Conservation (phyloP, 192 early-diverging fungal species). For the Coemansia sp. region DNA sequence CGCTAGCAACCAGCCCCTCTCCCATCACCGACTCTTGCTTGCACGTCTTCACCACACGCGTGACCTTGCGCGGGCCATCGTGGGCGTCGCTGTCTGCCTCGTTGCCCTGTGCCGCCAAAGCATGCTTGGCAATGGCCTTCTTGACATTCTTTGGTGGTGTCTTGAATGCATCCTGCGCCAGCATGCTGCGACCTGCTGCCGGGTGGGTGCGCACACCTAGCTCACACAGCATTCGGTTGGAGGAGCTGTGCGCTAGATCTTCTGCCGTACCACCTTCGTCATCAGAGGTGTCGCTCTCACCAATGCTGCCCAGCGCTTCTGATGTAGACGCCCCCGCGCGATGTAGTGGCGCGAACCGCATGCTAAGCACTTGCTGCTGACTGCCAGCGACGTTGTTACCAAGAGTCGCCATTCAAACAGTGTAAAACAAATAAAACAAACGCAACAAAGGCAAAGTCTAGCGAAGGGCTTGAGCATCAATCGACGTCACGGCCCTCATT, state of each 20-base stretch:
- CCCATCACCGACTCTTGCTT: conserved; percentile 25
- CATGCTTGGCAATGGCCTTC: conserved; percentile 14
- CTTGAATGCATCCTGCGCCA: background rate
- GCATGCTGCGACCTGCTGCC: background rate
- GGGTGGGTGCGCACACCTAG: background rate
- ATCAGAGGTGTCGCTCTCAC: conserved; percentile 11
- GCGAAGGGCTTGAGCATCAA: background rate
- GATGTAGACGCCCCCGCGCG: background rate
- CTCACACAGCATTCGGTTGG: conserved; percentile 11
- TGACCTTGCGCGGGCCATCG: conserved; percentile 9
- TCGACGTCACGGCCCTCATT: background rate
- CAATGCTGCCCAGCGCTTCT: background rate
- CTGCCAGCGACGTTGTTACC: background rate
- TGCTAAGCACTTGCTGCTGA: background rate
- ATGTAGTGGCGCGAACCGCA: background rate
- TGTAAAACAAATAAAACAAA: background rate
- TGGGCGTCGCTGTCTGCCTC: background rate
- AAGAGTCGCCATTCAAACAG: background rate
- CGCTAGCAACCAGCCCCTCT: conserved; percentile 14
- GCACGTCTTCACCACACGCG: conserved; percentile 14
- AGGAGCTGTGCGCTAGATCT: conserved; percentile 10
- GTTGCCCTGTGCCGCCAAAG: background rate
- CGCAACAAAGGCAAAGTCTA: too few species aligned
- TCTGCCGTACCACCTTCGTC: background rate
- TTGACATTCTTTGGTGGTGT: conserved; percentile 9